A percentile compares a stretch with the other conserved stretches of the same genome.
Evolutionary conservation across 78 protist genomes (phyloP).

Genomic region (Speleostelium caveatum): DNA sequence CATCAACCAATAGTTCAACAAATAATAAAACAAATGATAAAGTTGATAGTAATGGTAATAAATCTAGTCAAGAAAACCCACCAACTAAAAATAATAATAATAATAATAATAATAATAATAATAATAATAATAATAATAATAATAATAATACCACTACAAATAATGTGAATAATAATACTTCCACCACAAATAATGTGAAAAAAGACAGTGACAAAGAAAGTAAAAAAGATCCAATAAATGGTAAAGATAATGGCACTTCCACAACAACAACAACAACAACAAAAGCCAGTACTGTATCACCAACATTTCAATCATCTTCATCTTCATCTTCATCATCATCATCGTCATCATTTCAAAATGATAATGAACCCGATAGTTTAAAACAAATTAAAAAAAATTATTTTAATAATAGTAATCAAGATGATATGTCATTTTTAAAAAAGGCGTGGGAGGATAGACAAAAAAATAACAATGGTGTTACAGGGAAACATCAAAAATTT

Average conservation of each 20-base stretch:
- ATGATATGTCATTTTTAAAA: conserved; percentile 24
- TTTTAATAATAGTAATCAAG: background rate
- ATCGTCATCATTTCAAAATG: background rate
- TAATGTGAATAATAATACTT: no score
- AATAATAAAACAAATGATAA: background rate
- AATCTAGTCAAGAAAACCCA: background rate
- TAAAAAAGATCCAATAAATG: background rate
- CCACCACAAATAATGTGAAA: background rate
- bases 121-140: background rate
- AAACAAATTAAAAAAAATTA: no score
- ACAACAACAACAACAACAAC: background rate
- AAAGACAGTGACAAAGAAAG: background rate
- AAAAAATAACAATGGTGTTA: background rate
- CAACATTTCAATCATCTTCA: no score
- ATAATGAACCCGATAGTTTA: background rate
- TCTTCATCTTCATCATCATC: background rate
- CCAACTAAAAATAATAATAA: conserved; percentile 4
- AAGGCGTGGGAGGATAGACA: conserved; percentile 9
- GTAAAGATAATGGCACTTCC: background rate
- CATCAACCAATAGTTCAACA: background rate
- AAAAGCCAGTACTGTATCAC: no score
- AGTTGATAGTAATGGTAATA: background rate
- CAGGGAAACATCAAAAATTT: background rate
- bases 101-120: conserved; percentile 4
- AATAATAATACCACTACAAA: background rate